These are phyloP conservation scores for Aspergillus affinis DNA, from an alignment of 495 filamentous ascomycete genomes.

Conservation along the genomic window DNA sequence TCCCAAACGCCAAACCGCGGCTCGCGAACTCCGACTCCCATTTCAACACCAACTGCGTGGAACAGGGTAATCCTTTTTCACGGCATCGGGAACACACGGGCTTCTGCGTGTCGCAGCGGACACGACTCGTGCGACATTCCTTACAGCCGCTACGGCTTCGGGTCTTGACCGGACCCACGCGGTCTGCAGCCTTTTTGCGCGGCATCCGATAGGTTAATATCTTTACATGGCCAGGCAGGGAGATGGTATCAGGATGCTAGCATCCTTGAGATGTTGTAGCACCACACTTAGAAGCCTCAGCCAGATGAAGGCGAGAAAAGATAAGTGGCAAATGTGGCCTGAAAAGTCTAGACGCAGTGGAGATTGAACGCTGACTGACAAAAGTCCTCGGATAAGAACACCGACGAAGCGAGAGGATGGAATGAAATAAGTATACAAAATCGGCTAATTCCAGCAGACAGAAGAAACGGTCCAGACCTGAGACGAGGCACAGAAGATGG, in stretches of 20 bases:
- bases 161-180: constrained; percentile 43
- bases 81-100: constrained; percentile 42
- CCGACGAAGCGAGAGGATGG: background rate
- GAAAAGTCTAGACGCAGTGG: background rate
- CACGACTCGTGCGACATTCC: constrained; percentile 45
- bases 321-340: constrained; percentile 2
- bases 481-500: background rate
- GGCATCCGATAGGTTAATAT: constrained; percentile 33
- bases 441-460: constrained; percentile 1
- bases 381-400: background rate
- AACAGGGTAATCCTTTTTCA: constrained; percentile 38
- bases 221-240: constrained; percentile 27
- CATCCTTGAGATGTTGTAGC: constrained; percentile 4
- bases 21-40: constrained; percentile 48
- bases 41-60: constrained; percentile 42
- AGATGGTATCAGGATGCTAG: constrained; percentile 5
- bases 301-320: background rate
- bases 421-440: background rate
- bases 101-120: constrained; percentile 45
- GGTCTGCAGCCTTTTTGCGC: constrained; percentile 46
- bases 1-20: constrained; percentile 45
- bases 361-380: background rate
- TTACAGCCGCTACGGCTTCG: constrained; percentile 45
- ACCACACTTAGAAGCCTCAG: background rate
- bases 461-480: background rate